These are phyloP conservation scores for Stellera chamaejasme DNA, from an alignment of 345 rosid species.

Conservation along the genomic window DNA sequence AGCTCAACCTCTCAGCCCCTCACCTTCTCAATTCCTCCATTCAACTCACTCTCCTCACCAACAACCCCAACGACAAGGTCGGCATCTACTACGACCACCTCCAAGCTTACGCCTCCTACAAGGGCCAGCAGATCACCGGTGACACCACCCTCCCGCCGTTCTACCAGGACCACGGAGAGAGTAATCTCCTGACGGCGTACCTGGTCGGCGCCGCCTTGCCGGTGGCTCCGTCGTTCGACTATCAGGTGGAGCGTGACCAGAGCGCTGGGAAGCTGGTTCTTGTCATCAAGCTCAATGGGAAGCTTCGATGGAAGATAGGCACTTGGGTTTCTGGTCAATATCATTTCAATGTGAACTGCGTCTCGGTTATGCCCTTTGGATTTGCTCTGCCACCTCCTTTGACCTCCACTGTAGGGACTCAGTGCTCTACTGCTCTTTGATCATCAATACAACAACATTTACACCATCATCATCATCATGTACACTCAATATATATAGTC, in stretches of 20 bases:
- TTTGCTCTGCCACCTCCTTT: slow-evolving; percentile 35
- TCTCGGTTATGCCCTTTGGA: slow-evolving; percentile 55
- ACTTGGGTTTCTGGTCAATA: slow-evolving; percentile 79
- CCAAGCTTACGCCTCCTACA: slow-evolving; percentile 52
- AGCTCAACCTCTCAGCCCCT: slow-evolving; percentile 53
- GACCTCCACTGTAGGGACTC: slow-evolving; percentile 46
- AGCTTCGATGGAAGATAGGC: slow-evolving; percentile 77
- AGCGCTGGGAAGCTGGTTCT: slow-evolving; percentile 41
- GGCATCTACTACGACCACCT: slow-evolving; percentile 79
- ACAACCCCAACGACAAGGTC: slow-evolving; percentile 62
- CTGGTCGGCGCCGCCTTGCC: slow-evolving; percentile 56
- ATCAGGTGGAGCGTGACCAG: slow-evolving; percentile 54
- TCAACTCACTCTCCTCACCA: slow-evolving; percentile 51
- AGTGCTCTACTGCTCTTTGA: slow-evolving; percentile 60
- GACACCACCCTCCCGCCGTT: slow-evolving; percentile 58
- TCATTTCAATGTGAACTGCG: slow-evolving; percentile 52
- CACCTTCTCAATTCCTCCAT: slow-evolving; percentile 80
- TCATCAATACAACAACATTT: not conserved
- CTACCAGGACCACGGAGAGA: slow-evolving; percentile 66
- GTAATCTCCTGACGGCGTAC: slow-evolving; percentile 52
- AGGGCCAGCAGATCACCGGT: slow-evolving; percentile 70
- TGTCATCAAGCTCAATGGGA: slow-evolving; percentile 52
- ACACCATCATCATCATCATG: not conserved
- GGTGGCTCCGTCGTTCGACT: slow-evolving; percentile 53
- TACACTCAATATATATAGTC: not conserved